Evolutionary conservation across 208 protist genomes (phyloP).

Genomic region (Trypanosoma platydactyli): DNA sequence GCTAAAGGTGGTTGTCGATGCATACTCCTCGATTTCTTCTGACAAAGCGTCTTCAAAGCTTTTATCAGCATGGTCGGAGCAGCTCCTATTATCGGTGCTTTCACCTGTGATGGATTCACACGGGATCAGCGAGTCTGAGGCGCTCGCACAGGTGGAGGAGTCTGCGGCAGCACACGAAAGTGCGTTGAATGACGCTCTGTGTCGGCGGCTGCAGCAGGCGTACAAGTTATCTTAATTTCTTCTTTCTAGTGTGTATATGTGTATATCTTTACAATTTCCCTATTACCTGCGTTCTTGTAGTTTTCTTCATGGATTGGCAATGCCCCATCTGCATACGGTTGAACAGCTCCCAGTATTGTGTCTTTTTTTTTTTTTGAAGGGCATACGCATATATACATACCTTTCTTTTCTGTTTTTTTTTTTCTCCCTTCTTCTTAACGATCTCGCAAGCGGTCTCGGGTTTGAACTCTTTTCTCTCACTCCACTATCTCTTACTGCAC

Average conservation of each 20-base stretch:
- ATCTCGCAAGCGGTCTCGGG: background rate
- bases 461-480: background rate
- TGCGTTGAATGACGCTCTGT: background rate
- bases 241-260: background rate
- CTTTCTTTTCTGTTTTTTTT: slow-evolving; percentile 10
- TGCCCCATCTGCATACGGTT: no score
- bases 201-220: background rate
- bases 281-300: background rate
- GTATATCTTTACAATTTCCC: background rate
- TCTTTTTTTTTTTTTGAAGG: background rate
- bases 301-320: background rate
- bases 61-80: background rate
- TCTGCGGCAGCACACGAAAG: background rate
- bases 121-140: background rate
- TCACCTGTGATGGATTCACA: background rate
- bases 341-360: background rate
- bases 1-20: background rate
- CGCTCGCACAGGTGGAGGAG: background rate
- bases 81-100: slow-evolving; percentile 12
- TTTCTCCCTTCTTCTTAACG: background rate
- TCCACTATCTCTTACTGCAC: no score
- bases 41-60: background rate
- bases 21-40: background rate
- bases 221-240: slow-evolving; percentile 1
- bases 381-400: background rate